These are phyloP conservation scores for Tinospora cordifolia DNA, from an alignment of 164 flowering plant species.

Conservation along the genomic window DNA sequence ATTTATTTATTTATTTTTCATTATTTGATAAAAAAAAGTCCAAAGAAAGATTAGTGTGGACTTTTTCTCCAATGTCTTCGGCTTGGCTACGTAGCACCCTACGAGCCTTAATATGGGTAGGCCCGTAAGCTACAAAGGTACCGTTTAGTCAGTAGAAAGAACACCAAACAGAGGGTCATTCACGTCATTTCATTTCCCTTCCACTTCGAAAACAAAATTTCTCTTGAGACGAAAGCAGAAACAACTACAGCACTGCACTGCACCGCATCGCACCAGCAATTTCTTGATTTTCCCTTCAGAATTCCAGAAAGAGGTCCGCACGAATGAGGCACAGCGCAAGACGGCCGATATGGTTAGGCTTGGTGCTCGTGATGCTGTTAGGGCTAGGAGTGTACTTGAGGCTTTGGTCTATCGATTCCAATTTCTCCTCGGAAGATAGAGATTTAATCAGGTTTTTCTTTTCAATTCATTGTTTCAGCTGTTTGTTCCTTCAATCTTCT, in stretches of 20 bases:
- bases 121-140: no score
- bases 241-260: no score
- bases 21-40: no score
- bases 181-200: neutral
- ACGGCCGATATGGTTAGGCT: conserved; percentile 28
- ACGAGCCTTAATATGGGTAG: no score
- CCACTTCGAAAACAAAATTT: neutral
- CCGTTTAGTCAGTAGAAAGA: neutral
- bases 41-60: no score
- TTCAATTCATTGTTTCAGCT: conserved; percentile 2
- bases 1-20: no score
- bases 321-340: conserved; percentile 3
- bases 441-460: conserved; percentile 45
- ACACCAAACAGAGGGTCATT: neutral
- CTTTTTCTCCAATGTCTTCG: no score
- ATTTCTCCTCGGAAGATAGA: conserved; percentile 40
- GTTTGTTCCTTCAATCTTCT: neutral
- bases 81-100: no score
- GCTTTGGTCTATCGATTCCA: conserved; percentile 59
- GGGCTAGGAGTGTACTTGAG: conserved; percentile 49
- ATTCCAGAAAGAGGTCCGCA: neutral
- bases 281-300: no score
- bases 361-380: conserved; percentile 33
- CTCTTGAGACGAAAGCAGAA: no score
- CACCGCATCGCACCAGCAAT: no score